phyloP scores from a whole-genome alignment of 2,329 filamentous ascomycete species.

The Nannizziopsis barbatae region DNA sequence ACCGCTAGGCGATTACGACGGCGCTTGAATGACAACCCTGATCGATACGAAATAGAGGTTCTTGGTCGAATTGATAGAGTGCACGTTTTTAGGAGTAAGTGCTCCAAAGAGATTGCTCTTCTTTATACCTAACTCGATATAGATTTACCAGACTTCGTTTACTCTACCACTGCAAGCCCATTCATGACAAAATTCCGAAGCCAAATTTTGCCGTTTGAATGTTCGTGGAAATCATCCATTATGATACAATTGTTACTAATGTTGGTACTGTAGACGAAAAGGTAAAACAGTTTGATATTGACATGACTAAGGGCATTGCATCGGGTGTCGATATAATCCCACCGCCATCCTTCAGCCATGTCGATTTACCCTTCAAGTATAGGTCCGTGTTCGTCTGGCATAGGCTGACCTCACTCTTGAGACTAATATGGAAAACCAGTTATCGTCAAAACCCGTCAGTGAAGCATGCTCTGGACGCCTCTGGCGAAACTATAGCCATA shows the following conservation, averaged over 20 bases:
- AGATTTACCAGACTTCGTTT: constrained; percentile 77
- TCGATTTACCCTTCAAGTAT: constrained; percentile 59
- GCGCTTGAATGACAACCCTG: constrained; percentile 59
- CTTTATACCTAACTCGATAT: constrained; percentile 4
- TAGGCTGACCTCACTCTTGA: constrained; percentile 17
- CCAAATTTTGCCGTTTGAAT: constrained; percentile 58
- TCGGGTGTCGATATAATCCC: constrained; percentile 61
- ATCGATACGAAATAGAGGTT: constrained; percentile 55
- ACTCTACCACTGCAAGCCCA: constrained; percentile 54
- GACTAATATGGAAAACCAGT: constrained; percentile 36
- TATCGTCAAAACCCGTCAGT: constrained; percentile 81
- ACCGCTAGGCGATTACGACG: constrained; percentile 47
- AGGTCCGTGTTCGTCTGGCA: constrained; percentile 26
- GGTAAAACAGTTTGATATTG: constrained; percentile 56
- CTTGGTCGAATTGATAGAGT: constrained; percentile 65
- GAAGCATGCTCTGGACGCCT: constrained; percentile 47
- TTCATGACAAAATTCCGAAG: constrained; percentile 63
- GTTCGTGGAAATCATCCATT: constrained; percentile 37
- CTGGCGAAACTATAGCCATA: constrained; percentile 49
- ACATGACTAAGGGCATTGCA: constrained; percentile 49
- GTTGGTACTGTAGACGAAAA: constrained; percentile 37
- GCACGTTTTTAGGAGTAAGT: constrained; percentile 66
- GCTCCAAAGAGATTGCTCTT: constrained; percentile 8
- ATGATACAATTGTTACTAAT: neutral
- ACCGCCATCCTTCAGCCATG: constrained; percentile 65